Evolutionary conservation across 306 rosid species (phyloP).

Genomic region (Sophora flavescens): DNA sequence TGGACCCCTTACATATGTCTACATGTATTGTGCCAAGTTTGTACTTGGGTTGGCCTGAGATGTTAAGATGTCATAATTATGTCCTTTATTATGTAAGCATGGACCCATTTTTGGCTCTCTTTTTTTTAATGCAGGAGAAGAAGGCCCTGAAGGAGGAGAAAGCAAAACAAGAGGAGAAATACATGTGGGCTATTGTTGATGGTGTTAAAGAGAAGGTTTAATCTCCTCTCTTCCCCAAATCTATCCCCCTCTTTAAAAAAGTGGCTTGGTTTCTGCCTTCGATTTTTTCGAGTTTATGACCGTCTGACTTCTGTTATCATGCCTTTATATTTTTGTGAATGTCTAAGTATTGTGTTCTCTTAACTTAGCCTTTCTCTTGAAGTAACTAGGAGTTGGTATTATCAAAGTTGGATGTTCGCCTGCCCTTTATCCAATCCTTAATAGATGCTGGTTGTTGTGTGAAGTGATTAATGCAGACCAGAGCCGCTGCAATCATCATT

Average conservation of each 20-base stretch:
- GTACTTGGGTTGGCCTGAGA: constrained; percentile 11
- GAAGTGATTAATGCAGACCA: constrained; percentile 20
- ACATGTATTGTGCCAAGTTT: constrained; percentile 33
- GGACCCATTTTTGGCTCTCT: constrained; percentile 21
- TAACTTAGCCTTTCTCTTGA: constrained; percentile 13
- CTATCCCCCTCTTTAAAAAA: too few relatives aligned
- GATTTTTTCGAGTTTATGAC: constrained; percentile 8
- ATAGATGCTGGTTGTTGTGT: constrained; percentile 15
- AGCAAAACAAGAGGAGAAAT: constrained; percentile 91
- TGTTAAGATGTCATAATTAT: constrained; percentile 11
- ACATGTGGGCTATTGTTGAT: constrained; percentile 95
- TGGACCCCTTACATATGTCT: not conserved
- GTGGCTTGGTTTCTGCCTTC: not conserved
- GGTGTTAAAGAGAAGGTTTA: constrained; percentile 97
- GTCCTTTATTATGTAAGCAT: constrained; percentile 1
- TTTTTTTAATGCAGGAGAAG: constrained; percentile 74
- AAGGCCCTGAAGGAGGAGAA: constrained; percentile 89
- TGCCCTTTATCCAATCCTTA: not conserved
- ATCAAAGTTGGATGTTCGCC: not conserved
- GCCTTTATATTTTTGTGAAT: constrained; percentile 34
- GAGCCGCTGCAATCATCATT: not conserved
- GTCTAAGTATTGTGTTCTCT: not conserved
- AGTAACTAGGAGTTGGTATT: not conserved
- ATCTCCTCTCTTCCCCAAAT: not conserved
- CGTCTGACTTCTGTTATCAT: not conserved